Evolutionary conservation across 1,284 basidiomycete genomes (phyloP).

Genomic region (Phellopilus nigrolimitatus): DNA sequence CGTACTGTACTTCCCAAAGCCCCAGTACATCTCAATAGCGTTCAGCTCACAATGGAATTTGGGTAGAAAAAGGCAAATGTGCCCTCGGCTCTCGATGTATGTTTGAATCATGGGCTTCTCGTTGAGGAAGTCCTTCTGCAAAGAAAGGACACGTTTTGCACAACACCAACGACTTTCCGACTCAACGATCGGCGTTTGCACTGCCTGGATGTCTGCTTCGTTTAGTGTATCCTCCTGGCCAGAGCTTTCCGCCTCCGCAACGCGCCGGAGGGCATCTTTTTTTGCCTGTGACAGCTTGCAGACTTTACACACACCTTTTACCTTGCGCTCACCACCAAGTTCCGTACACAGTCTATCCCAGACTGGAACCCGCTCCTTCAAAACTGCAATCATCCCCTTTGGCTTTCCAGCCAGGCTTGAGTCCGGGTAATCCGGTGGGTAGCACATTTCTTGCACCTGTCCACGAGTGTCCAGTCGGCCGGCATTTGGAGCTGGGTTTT

Average conservation of each 20-base stretch:
- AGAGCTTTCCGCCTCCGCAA: conserved; percentile 9
- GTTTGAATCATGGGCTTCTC: conserved; percentile 23
- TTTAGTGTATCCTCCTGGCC: conserved; percentile 16
- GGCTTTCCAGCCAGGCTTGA: conserved; percentile 19
- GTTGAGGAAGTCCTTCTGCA: conserved; percentile 24
- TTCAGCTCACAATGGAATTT: conserved; percentile 26
- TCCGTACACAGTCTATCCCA: conserved; percentile 1
- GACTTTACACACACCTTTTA: conserved; percentile 17
- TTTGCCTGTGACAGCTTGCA: conserved; percentile 21
- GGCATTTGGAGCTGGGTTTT: conserved; percentile 20
- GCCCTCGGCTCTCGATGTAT: conserved; percentile 19
- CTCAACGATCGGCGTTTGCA: background rate
- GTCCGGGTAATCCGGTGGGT: conserved; percentile 19
- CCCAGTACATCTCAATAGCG: conserved; percentile 27
- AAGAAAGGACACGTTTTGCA: conserved; percentile 21
- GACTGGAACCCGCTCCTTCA: conserved; percentile 22
- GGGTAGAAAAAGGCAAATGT: conserved; percentile 23
- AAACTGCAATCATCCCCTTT: conserved; percentile 23
- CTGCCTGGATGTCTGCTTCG: conserved; percentile 6
- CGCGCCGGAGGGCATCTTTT: conserved; percentile 16
- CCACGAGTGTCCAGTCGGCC: conserved; percentile 16
- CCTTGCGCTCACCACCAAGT: conserved; percentile 17
- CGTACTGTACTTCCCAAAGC: conserved; percentile 25
- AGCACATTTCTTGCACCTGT: conserved; percentile 16
- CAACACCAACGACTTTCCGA: conserved; percentile 21